Evolutionary conservation across 73 alveolate genomes (phyloP).

Genomic region (Paramecium sonneborni): DNA sequence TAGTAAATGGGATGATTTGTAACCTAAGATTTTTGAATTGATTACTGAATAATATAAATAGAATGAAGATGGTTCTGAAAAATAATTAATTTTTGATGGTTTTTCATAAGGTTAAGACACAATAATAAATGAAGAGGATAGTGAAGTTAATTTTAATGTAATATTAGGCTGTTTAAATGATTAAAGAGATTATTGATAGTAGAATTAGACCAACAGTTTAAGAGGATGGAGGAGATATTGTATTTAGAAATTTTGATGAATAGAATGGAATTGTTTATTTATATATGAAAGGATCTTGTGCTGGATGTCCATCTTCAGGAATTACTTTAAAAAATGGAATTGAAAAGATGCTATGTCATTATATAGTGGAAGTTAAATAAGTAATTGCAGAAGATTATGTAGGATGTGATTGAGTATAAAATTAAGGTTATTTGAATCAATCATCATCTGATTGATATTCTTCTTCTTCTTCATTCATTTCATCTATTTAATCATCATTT

Average conservation of each 20-base stretch:
- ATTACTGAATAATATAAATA: conserved; percentile 74
- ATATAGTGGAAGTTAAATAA: conserved; percentile 81
- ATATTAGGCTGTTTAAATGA: conserved; percentile 68
- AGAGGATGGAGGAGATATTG: conserved; percentile 92
- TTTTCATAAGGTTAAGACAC: conserved; percentile 74
- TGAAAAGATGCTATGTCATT: conserved; percentile 85
- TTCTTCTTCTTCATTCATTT: conserved; percentile 68
- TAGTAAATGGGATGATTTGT: conserved; percentile 78
- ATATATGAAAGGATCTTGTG: conserved; percentile 89
- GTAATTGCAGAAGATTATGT: conserved; percentile 76
- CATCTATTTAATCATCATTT: conserved; percentile 52
- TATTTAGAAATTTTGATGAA: conserved; percentile 78
- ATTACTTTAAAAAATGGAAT: conserved; percentile 78
- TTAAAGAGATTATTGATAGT: conserved; percentile 85
- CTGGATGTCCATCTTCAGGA: conserved; percentile 88
- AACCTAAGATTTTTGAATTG: conserved; percentile 77
- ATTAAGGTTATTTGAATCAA: neutral
- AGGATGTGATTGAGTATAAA: conserved; percentile 24
- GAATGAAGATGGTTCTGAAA: conserved; percentile 60
- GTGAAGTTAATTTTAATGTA: conserved; percentile 57
- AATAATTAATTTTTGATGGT: conserved; percentile 75
- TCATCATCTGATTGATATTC: conserved; percentile 65
- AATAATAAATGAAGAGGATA: conserved; percentile 73
- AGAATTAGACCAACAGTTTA: conserved; percentile 85
- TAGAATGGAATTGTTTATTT: conserved; percentile 76